Base-by-base conservation (phyloP, 2,329 filamentous ascomycete genomes). In the Hirsutella minnesotensis region DNA sequence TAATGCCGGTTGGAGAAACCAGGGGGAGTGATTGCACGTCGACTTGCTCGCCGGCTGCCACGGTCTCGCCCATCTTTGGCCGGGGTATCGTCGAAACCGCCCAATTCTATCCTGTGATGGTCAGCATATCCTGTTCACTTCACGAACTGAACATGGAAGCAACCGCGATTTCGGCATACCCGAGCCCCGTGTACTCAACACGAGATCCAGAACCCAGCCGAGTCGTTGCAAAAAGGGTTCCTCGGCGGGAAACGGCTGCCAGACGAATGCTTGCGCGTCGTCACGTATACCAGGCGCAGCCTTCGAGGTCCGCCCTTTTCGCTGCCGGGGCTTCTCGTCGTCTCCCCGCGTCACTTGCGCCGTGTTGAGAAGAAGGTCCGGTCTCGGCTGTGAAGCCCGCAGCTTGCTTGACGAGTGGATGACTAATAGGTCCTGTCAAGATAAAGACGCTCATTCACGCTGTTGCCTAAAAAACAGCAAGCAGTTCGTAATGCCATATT, bases 41-140 rank as follows among this genome's bases (percentile, higher is more conserved):
- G 30, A 70, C 62, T 1, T 55, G 55, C 30, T 68, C 57, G 27
- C 62, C 59, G 4, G 61, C 54, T 7, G 39, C 42, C 22, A 62
- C 49, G 19, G 44, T 29, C 12, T 53, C 51, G 8, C 68, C 65
- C n/a, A 65, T 57, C 19, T 60, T 54, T 2, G 73, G 68, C 3
- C 66, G 64, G 1, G 75, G 74, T 3, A 77, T 58, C 19, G 64
- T 65, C 1, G 68, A 55, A 35, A 76, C 70, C 24, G 68, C 66
- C 63, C 67, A 74, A 48, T 72, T 77, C 77, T 77, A 81, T 38
- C 73, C 73, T 74, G 39, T 31, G 22, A 37, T n/a, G n/a, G n/a
- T n/a, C n/a, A n/a, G n/a, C n/a, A n/a, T n/a, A n/a, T n/a, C 2
- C 16, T 7, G 19, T 24, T 34, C 33, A 29, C 27, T 29, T 8